Conservation (phyloP, 768 basidiomycete species). For the Suillus occidentalis region DNA sequence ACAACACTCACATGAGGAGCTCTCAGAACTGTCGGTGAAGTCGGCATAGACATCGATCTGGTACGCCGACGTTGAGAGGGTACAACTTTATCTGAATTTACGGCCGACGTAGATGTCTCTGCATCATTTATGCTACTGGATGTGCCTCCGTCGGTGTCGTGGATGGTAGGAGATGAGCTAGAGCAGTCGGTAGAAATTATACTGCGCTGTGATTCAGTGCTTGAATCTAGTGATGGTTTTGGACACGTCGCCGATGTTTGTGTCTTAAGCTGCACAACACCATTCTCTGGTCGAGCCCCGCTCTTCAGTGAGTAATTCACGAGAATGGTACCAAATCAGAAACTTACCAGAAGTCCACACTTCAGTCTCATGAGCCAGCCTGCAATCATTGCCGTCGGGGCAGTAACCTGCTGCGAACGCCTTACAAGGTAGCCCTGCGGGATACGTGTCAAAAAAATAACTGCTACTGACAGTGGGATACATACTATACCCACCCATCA, state of each 20-base stretch:
- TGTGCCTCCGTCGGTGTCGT: neutral
- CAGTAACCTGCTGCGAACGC: slow-evolving; percentile 26
- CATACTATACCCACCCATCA: slow-evolving; percentile 47
- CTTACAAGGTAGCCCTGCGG: slow-evolving; percentile 26
- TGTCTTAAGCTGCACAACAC: slow-evolving; percentile 16
- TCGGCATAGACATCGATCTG: slow-evolving; percentile 28
- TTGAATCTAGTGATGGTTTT: neutral
- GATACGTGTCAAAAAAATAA: neutral
- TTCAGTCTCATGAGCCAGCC: slow-evolving; percentile 29
- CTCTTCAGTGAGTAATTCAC: slow-evolving; percentile 2
- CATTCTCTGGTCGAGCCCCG: slow-evolving; percentile 11
- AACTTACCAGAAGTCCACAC: slow-evolving; percentile 25
- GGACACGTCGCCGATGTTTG: neutral
- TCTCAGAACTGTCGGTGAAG: slow-evolving; percentile 13
- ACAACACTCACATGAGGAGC: neutral
- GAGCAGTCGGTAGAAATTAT: neutral
- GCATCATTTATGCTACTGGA: no score
- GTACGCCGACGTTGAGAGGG: slow-evolving; percentile 26
- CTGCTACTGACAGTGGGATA: slow-evolving; percentile 2
- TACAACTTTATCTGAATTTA: neutral
- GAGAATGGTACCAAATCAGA: neutral
- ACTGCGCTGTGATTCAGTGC: neutral
- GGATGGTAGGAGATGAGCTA: neutral
- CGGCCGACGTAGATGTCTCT: neutral
- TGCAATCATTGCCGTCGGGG: slow-evolving; percentile 28